Base-by-base conservation (phyloP, 768 basidiomycete genomes). In the Mycena galopus region DNA sequence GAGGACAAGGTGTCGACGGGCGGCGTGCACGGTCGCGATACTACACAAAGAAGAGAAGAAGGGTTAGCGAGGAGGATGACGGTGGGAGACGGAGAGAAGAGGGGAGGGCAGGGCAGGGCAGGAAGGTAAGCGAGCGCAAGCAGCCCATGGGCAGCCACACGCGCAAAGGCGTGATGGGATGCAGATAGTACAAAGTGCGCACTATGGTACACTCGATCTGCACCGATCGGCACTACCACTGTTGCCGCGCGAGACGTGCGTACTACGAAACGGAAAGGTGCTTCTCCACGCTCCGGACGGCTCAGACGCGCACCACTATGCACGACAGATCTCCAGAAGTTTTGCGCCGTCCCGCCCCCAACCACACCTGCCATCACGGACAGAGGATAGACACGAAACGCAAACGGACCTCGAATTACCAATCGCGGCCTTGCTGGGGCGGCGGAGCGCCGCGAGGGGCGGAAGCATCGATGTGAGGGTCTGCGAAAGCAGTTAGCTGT, bases 11-110 rank as follows among this genome's bases (percentile, higher is more conserved):
- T 91, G 89, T 55, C 91, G 85, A 73, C 90, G 87, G 57, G 89
- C 87, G 44, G 87, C 82, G 73, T 88, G 87, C 42, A 91, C 85
- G 76, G 90, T 89, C 1, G 90, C 86, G 79, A 93, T 93, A 51
- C 90, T 91, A 29, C 3, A 64, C 1, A 39, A 56, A 23, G 14
- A 11, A 51, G 21, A 23, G 50, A 23, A 23, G 50, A 7, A n/a
- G n/a, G 50, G 50, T 25, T 19, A 51, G 25, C 21, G 12, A n/a
- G 23, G 50, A 51, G 23, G n/a, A 11, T 10, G 50, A 23, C 21
- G n/a, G 50, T 23, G 50, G n/a, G n/a, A 25, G n/a, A 25, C 3
- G 23, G n/a, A 25, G n/a, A 12, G n/a, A 25, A 8, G n/a, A n/a
- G 50, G 25, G n/a, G n/a, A 37, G 35, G 35, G 35, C 11, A 37